Evolutionary conservation across 441 rosid species (phyloP), one percentile per base, ranked within the genome.

Genomic region (Pelargonium exstipulatum): DNA sequence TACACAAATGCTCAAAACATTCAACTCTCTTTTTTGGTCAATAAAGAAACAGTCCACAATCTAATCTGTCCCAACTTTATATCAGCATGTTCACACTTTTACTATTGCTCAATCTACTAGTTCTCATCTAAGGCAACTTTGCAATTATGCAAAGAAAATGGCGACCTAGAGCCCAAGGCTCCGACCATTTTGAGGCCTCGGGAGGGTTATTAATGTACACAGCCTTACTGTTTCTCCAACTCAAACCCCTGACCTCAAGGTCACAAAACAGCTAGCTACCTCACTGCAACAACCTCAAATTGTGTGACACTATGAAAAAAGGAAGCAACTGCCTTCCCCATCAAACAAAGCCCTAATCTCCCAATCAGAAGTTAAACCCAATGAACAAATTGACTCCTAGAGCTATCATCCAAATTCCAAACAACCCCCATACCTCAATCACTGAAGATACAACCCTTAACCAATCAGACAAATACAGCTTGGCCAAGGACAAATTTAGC

Each of bases 41-140:
- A 60, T 60, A 32, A 60, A 60, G 12, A 24, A 60, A 24, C 37
- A 22, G 64, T 60, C 13, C 37, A 60, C 64, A 60, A 60, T 60
- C 64, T 60, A 60, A 60, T 60, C 35, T 60, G 64, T 60, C 37
- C 13, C 64, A 60, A 60, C 64, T 60, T 60, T 60, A 60, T 37
- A 60, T 22, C 64, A 60, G 35, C 37, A 9, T 60, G 64, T 60
- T 60, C 64, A 24, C 64, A 22, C 64, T 60, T 60, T 60, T 32
- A 60, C 64, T 22, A 26, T 60, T 60, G 64, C 37, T 10, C 64
- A 22, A 60, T 60, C 37, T 10, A 7, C 64, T 60, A 60, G 10
- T 20, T 20, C 6, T 24, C 13, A 55, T 55, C 20, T 17, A 1
- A 9, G 7, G 22, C 57, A 55, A 18, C 61, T 55, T 55, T 17